Evolutionary conservation across 2,329 filamentous ascomycete genomes (phyloP), one percentile per base, ranked within the genome.

Genomic region (Colletotrichum eremochloae): DNA sequence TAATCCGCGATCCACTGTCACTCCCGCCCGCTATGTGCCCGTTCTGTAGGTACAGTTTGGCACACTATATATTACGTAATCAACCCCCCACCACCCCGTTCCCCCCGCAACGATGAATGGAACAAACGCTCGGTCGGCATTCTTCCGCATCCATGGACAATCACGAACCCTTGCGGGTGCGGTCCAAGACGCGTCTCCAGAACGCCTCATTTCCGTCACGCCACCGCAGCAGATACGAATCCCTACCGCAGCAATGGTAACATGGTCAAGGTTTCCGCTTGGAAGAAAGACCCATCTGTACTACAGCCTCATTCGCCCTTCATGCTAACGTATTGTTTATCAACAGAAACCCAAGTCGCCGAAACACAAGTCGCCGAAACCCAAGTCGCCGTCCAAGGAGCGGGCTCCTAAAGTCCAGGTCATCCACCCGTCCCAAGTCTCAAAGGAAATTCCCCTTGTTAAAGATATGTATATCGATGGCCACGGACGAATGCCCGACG

Each of bases 181-280:
- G 48, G 11, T 50, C n/a, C 48, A 14, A 6, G n/a, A 50, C 48
- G 48, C 48, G 24, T 50, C 48, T 29, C 48, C 11, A n/a, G 1
- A n/a, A 50, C 48, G n/a, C 48, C n/a, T n/a, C n/a, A 6, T 5
- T 29, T 6, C 0, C 11, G 24, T 24, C 24, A n/a, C 11, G 12
- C 9, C 46, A 12, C 15, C 8, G 9, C 6, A 48, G 20, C 20
- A 48, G n/a, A 48, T n/a, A 20, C 15, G 15, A 18, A 24, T 11
- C 20, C 12, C 2, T 24, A 11, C n/a, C n/a, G 1, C n/a, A 14
- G 12, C n/a, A 50, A 50, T 50, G 48, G 48, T 50, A 50, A 24
- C 0, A 14, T 14, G 12, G 12, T 14, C n/a, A 9, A n/a, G 24
- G 2, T 29, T 14, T 12, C n/a, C n/a, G 1, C 4, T 6, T 6